Evolutionary conservation across 148 eudicot species (phyloP), one percentile per base, ranked within the genome.

Genomic region (Cornus suecica): DNA sequence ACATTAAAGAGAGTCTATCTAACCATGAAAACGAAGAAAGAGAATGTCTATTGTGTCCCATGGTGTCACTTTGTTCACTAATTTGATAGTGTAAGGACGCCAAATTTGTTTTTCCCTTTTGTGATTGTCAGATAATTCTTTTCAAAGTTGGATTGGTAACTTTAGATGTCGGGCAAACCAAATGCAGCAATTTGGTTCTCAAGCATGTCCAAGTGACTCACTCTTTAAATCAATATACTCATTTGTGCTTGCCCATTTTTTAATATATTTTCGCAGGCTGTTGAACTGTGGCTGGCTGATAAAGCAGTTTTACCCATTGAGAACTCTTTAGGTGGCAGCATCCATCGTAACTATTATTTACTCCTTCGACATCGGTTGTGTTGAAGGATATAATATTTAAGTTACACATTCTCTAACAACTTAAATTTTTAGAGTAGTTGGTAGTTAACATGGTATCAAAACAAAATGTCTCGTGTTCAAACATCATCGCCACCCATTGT

Each of bases 271-370:
- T 69, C n/a, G 70, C 67, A 87, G 90, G 86, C 90, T 63, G 81
- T 87, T 34, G 90, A 87, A 52, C 73, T 84, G 31, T 87, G 90
- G 90, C 79, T 87, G 81, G 86, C 83, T 65, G 86, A 87, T 52
- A 79, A 86, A 83, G 88, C 90, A 71, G 85, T 87, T 76, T 83
- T 87, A 79, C 90, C 90, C 5, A 87, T 87, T 30, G 90, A 87
- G 70, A 87, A 85, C 80, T 82, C 87, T 27, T 66, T 87, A 52
- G 90, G 87, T 25, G 90, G 90, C 15, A 87, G 90, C 83, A 87
- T 87, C 67, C 90, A 87, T 76, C 84, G 90, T 30, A 87, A 87
- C 71, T 87, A 87, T 63, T 87, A 87, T 83, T 77, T 87, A 62
- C 82, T 87, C 29, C 62, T 87, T 63, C 84, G 90, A 52, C 90